Base-by-base conservation (phyloP, 192 early-diverging fungal genomes). In the Entomortierella lignicola region DNA sequence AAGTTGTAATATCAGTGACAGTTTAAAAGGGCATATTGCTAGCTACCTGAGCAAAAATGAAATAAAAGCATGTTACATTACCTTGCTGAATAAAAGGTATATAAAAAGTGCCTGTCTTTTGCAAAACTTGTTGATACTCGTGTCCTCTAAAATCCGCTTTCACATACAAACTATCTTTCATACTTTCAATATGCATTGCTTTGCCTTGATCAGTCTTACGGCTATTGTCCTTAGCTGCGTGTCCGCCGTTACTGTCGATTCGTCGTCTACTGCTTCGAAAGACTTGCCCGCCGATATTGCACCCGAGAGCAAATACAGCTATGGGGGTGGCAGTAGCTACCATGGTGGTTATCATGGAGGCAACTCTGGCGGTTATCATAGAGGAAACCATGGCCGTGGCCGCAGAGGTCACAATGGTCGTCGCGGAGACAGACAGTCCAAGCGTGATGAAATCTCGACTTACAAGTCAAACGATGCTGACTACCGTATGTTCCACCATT, bases 131-230 rank as follows among this genome's bases (percentile, higher is more conserved):
- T n/a, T n/a, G n/a, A n/a, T n/a, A n/a, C n/a, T n/a, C n/a, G n/a
- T n/a, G n/a, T n/a, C n/a, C n/a, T n/a, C n/a, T n/a, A n/a, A n/a
- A n/a, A n/a, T n/a, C n/a, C n/a, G n/a, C n/a, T 25, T 41, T n/a
- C 2, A 67, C 66, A 39, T 21, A 68, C 13, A 34, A 58, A 31
- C 55, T 50, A 32, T 15, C n/a, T 55, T 18, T 32, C 10, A 61
- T 48, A 25, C 59, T 18, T 1, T 20, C 8, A 37, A 53, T 27
- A 61, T 62, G 58, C 69, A 52, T 62, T 44, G 41, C 41, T 20
- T 31, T 31, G 29, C 69, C 37, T 55, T 61, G 10, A 12, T 61
- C 59, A 43, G 69, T 25, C 69, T 71, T 12, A 25, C 43, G 41
- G 64, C 54, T 39, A 11, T 54, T 29, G 20, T 64, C 51, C 37